phyloP scores from a whole-genome alignment of 257 asterid species.

The Rubia yunnanensis region DNA sequence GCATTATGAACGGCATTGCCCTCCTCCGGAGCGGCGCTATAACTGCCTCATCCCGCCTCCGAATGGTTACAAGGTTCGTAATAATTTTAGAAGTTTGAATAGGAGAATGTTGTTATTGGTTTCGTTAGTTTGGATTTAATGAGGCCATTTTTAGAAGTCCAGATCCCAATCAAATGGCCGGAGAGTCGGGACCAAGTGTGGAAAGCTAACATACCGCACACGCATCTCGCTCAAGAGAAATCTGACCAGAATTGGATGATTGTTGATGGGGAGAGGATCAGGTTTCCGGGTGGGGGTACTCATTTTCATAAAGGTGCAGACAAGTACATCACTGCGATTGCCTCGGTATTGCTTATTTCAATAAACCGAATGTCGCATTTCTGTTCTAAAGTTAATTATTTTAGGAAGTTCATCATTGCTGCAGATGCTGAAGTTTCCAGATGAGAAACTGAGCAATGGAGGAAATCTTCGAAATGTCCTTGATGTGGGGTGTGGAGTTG shows the following conservation, averaged over 20 bases:
- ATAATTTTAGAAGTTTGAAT: not conserved
- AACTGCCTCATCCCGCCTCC: conserved; percentile 96
- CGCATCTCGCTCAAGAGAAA: conserved; percentile 85
- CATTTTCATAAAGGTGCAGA: conserved; percentile 90
- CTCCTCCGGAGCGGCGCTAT: conserved; percentile 66
- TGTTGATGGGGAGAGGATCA: conserved; percentile 80
- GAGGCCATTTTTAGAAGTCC: conserved; percentile 57
- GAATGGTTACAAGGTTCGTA: conserved; percentile 74
- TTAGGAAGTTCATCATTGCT: conserved; percentile 4
- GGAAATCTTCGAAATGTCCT: conserved; percentile 80
- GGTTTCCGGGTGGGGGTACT: conserved; percentile 97
- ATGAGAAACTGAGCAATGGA: conserved; percentile 53
- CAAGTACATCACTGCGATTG: conserved; percentile 74
- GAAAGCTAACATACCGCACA: conserved; percentile 93
- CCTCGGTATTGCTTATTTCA: conserved; percentile 48
- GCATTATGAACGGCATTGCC: conserved; percentile 97
- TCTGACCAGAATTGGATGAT: conserved; percentile 94
- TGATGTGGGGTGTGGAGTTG: conserved; percentile 98
- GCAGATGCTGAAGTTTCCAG: conserved; percentile 90
- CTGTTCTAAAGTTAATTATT: not conserved
- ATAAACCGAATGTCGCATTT: not conserved
- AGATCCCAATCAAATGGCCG: conserved; percentile 96
- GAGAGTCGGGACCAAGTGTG: conserved; percentile 85
- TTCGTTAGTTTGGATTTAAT: conserved; percentile 49
- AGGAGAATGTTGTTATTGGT: not conserved